A percentile compares a stretch with the other conserved stretches of the same genome.
phyloP scores from a whole-genome alignment of 1,284 basidiomycete species.

The Apiotrichum veenhuisii region DNA sequence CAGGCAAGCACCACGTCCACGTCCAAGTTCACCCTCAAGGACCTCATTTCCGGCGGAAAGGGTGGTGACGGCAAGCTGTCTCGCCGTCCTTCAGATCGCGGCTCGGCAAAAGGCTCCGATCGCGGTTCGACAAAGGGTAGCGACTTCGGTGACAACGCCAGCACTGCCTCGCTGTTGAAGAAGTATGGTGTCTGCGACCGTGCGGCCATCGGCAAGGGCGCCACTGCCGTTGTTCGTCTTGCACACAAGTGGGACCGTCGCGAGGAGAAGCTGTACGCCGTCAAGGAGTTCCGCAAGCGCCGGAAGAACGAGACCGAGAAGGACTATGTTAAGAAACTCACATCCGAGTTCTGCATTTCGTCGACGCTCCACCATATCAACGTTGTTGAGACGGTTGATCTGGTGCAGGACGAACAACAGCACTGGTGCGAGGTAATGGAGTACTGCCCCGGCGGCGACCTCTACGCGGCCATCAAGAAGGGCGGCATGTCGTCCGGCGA shows the following conservation, averaged over 20 bases:
- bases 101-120: conserved; percentile 55
- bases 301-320: conserved; percentile 98
- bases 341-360: conserved; percentile 98
- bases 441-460: conserved; percentile 93
- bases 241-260: conserved; percentile 98
- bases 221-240: conserved; percentile 90
- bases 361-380: conserved; percentile 95
- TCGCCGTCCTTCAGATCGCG: conserved; percentile 65
- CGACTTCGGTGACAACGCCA: conserved; percentile 39
- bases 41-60: conserved; percentile 59
- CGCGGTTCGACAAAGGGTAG: conserved; percentile 44
- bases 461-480: conserved; percentile 97
- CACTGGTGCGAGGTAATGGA: conserved; percentile 99
- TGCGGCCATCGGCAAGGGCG: conserved; percentile 94
- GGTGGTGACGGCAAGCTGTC: conserved; percentile 58
- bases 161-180: conserved; percentile 59
- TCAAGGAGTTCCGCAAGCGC: conserved; percentile 98
- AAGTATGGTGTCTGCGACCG: conserved; percentile 98
- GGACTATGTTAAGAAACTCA: conserved; percentile 99
- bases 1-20: conserved; percentile 15
- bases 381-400: conserved; percentile 96
- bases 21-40: conserved; percentile 77
- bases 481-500: conserved; percentile 91
- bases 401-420: conserved; percentile 92
- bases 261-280: conserved; percentile 97